Conservation (phyloP, 108 stramenopile species). For the Conticribra weissflogii region DNA sequence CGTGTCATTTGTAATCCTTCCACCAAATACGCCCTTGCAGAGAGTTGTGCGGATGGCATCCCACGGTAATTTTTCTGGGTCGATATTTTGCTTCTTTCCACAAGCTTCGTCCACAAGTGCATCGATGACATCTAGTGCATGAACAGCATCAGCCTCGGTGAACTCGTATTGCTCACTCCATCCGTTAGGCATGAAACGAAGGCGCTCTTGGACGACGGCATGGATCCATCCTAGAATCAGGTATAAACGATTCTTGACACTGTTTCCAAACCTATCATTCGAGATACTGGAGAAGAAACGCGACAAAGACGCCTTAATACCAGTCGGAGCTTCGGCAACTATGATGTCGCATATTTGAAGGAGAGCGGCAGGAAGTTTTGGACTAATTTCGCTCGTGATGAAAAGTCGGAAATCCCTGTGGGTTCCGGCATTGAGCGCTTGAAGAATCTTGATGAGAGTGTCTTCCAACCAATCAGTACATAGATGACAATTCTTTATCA, state of each 20-base stretch:
- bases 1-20: slow-evolving; percentile 62
- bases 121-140: slow-evolving; percentile 93
- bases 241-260: slow-evolving; percentile 86
- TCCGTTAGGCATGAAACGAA: slow-evolving; percentile 92
- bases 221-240: slow-evolving; percentile 94
- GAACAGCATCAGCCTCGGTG: slow-evolving; percentile 93
- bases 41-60: slow-evolving; percentile 86
- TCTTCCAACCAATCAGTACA: slow-evolving; percentile 96
- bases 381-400: slow-evolving; percentile 92
- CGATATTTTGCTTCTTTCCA: slow-evolving; percentile 53
- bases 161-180: slow-evolving; percentile 97
- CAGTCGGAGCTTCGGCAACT: slow-evolving; percentile 94
- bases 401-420: slow-evolving; percentile 90
- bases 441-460: slow-evolving; percentile 93
- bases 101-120: slow-evolving; percentile 62
- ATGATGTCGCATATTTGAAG: slow-evolving; percentile 78
- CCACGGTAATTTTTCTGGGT: slow-evolving; percentile 88
- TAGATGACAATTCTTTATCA: slow-evolving; percentile 98
- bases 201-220: slow-evolving; percentile 95
- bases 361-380: slow-evolving; percentile 83
- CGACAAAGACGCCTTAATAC: slow-evolving; percentile 89
- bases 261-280: slow-evolving; percentile 59
- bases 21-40: slow-evolving; percentile 83
- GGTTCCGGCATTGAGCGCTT: slow-evolving; percentile 65
- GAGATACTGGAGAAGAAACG: slow-evolving; percentile 89